Evolutionary conservation across 495 filamentous ascomycete species (phyloP).

Genomic region (Coniosporium apollinis): DNA sequence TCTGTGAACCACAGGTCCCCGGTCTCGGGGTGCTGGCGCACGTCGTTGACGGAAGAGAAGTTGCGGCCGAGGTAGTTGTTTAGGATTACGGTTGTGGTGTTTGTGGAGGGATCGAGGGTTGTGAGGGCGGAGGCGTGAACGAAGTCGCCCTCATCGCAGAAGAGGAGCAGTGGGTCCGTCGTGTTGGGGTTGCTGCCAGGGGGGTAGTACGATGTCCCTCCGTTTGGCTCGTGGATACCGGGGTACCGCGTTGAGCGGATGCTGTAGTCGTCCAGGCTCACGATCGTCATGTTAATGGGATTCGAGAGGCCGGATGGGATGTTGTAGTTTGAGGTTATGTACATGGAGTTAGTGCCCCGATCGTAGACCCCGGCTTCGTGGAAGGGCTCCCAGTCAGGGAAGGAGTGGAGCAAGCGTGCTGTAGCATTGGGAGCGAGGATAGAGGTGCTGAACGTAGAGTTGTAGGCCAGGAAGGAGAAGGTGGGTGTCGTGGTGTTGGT

Average conservation of each 20-base stretch:
- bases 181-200: slow-evolving; percentile 1
- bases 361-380: slow-evolving; percentile 45
- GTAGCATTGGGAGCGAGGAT: slow-evolving; percentile 17
- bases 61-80: slow-evolving; percentile 10
- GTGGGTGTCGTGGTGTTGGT: slow-evolving; percentile 12
- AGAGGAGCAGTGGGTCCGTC: background rate
- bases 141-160: slow-evolving; percentile 17
- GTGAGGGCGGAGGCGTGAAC: slow-evolving; percentile 7
- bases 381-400: slow-evolving; percentile 26
- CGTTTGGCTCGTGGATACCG: slow-evolving; percentile 15
- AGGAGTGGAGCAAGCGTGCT: slow-evolving; percentile 12
- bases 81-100: slow-evolving; percentile 4
- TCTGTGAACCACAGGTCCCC: slow-evolving; percentile 18
- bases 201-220: slow-evolving; percentile 18
- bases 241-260: slow-evolving; percentile 22
- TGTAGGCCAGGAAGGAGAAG: slow-evolving; percentile 17
- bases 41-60: slow-evolving; percentile 11
- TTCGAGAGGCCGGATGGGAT: slow-evolving; percentile 10
- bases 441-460: slow-evolving; percentile 13
- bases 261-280: slow-evolving; percentile 18
- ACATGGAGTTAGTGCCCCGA: slow-evolving; percentile 30
- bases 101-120: slow-evolving; percentile 6
- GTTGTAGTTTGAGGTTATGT: slow-evolving; percentile 38
- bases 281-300: slow-evolving; percentile 20
- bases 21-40: slow-evolving; percentile 8